Base-by-base conservation (phyloP, 2,329 filamentous ascomycete species). In the Xylaria hypoxylon region DNA sequence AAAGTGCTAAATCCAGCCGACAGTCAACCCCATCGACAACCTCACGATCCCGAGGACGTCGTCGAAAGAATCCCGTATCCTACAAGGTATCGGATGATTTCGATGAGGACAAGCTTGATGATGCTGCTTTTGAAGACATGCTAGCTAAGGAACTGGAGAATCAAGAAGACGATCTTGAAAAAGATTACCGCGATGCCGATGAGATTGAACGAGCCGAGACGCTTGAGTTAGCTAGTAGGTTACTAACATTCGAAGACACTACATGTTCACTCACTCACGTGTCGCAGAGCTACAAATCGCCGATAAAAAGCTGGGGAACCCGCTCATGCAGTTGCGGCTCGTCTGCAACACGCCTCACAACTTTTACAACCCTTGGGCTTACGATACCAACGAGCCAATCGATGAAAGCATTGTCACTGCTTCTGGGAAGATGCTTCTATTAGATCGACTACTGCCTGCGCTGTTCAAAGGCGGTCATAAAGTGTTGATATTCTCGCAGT, bases 261-360 rank as follows among this genome's bases (percentile, higher is more conserved):
- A 0, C 2, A 52, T 56, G 19, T 38, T 56, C 56, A 53, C 79
- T 56, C 56, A 53, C 79, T 82, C 75, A 83, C 71, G 68, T 33
- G 0, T 15, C 19, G 13, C 74, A 89, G 89, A 95, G 77, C 90
- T 92, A 61, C 93, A 97, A 77, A 92, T 98, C n/a, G 84, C 89
- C 3, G 87, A 88, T 48, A 98, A 98, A 82, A 97, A 97, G 75
- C 85, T 98, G 1, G 94, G 96, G 52, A 99, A 99, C 71, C 92
- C 94, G 0, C 81, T 98, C 22, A 93, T 97, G 84, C 96, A 99
- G 77, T 87, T 97, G 3, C 91, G 96, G 0, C 86, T 97, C 0
- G 93, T 93, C 11, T 98, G 96, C 79, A 97, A 99, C 78, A 93
- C 90, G 0, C 96, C 96, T 0, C 94, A 97, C 79, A 97, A 97